Conservation (phyloP, 345 rosid species). For the Combretum micranthum region DNA sequence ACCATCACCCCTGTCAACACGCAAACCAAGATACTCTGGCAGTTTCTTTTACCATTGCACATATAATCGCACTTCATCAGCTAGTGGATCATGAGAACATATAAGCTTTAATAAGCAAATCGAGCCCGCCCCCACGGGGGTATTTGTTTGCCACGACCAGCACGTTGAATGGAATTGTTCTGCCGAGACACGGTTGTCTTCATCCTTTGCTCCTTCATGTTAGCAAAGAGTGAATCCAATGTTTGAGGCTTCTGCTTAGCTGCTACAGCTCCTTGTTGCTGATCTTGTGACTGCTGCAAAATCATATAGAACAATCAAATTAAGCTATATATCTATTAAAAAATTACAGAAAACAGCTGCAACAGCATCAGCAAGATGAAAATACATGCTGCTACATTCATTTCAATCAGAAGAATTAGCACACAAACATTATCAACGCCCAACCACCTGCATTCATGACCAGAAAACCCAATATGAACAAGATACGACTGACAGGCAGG, state of each 20-base stretch:
- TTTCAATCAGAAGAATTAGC: too few species aligned
- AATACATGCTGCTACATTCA: too few species aligned
- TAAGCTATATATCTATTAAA: too few species aligned
- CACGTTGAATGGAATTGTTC: slow-evolving; percentile 14
- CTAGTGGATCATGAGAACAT: background rate
- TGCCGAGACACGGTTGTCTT: slow-evolving; percentile 20
- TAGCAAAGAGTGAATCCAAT: slow-evolving; percentile 74
- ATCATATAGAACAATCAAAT: background rate
- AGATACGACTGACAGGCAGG: too few species aligned
- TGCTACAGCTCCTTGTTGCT: slow-evolving; percentile 25
- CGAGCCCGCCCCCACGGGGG: slow-evolving; percentile 58
- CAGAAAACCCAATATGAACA: too few species aligned
- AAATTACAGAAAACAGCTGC: too few species aligned
- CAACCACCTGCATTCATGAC: too few species aligned
- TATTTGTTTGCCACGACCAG: slow-evolving; percentile 22
- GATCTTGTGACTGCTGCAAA: slow-evolving; percentile 18
- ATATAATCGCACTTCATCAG: background rate
- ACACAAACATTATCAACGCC: too few species aligned
- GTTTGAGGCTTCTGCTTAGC: slow-evolving; percentile 60
- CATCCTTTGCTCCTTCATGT: slow-evolving; percentile 76
- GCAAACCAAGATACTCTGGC: too few species aligned
- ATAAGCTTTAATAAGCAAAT: slow-evolving; percentile 30
- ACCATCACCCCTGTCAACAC: too few species aligned
- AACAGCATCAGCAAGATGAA: too few species aligned
- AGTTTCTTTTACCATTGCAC: too few species aligned